Conservation (phyloP, 1,284 basidiomycete genomes). For the Cystobasidium pallidum region DNA sequence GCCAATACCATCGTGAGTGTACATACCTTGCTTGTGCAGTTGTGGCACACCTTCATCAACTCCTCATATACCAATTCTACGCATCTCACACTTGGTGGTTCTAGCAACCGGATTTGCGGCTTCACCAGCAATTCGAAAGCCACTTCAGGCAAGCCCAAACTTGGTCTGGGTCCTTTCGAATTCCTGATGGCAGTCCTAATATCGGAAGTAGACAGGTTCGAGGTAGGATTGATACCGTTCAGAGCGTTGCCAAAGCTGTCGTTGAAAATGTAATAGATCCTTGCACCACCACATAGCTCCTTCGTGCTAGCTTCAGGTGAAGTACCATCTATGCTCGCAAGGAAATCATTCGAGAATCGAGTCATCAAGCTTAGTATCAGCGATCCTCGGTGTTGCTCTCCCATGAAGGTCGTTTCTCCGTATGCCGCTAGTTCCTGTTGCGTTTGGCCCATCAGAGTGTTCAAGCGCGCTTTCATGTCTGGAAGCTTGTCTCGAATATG, state of each 20-base stretch:
- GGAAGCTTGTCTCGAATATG: slow-evolving; percentile 98
- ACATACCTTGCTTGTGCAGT: slow-evolving; percentile 83
- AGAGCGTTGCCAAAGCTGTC: slow-evolving; percentile 95
- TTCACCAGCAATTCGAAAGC: slow-evolving; percentile 98
- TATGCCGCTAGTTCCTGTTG: slow-evolving; percentile 97
- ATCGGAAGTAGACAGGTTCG: slow-evolving; percentile 88
- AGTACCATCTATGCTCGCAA: slow-evolving; percentile 98
- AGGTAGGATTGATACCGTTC: slow-evolving; percentile 84
- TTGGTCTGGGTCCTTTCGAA: slow-evolving; percentile 94
- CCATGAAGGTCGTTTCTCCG: slow-evolving; percentile 89
- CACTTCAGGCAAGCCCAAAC: slow-evolving; percentile 93
- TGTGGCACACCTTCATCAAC: slow-evolving; percentile 98
- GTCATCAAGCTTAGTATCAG: slow-evolving; percentile 96
- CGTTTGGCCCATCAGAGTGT: slow-evolving; percentile 98
- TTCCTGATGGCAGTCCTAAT: slow-evolving; percentile 98
- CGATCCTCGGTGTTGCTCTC: slow-evolving; percentile 86
- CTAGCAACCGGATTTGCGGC: slow-evolving; percentile 96
- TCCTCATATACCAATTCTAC: slow-evolving; percentile 99
- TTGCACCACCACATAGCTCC: slow-evolving; percentile 94
- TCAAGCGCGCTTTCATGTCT: slow-evolving; percentile 98
- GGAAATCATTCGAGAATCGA: slow-evolving; percentile 95
- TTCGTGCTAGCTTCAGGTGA: slow-evolving; percentile 96
- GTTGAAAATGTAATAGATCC: slow-evolving; percentile 99
- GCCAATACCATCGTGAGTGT: too few species aligned
- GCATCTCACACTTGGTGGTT: slow-evolving; percentile 89